Evolutionary conservation across 768 basidiomycete genomes (phyloP), one percentile per base, ranked within the genome.

Genomic region (Suillus discolor): DNA sequence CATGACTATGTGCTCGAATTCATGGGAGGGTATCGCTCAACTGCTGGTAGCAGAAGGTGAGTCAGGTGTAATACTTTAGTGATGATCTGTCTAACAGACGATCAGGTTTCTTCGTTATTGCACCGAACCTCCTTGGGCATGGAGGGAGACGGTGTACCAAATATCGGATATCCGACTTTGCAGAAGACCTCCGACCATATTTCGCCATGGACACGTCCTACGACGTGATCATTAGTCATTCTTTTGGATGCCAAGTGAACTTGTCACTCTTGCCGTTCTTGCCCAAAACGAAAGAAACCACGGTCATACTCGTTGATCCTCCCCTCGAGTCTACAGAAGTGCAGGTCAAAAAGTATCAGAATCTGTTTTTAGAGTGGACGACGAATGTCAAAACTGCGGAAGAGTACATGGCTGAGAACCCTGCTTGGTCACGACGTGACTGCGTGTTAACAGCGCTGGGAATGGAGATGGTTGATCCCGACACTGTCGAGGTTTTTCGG

Each of bases 91-190:
- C 34, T 34, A 13, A 53, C 61, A 45, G 44, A 38, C n/a, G 23
- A 63, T 25, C 2, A 75, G 75, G 72, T 25, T 74, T 68, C 44
- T 67, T 70, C 23, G 72, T 75, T 39, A 66, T 41, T 0, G 74
- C 72, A 15, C 74, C 74, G 12, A 73, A 72, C 53, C 39, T 71
- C 2, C 68, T 74, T 23, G 71, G 71, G 4, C 75, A 75, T n/a
- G 72, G 68, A 38, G 67, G 5, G 0, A n/a, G 25, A 25, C 55
- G 63, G n/a, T 54, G 39, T 3, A 62, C 41, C 1, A 13, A 57
- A 34, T 45, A 53, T 34, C 25, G 8, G 4, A 44, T 65, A 5
- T 51, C 38, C 9, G 47, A 53, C 4, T 49, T 66, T 8, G 49
- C 39, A 34, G 59, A 60, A 13, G 59, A 60, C 41, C 45, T 65